phyloP scores from a whole-genome alignment of 192 early-diverging fungal species.

The Coemansia sp. region DNA sequence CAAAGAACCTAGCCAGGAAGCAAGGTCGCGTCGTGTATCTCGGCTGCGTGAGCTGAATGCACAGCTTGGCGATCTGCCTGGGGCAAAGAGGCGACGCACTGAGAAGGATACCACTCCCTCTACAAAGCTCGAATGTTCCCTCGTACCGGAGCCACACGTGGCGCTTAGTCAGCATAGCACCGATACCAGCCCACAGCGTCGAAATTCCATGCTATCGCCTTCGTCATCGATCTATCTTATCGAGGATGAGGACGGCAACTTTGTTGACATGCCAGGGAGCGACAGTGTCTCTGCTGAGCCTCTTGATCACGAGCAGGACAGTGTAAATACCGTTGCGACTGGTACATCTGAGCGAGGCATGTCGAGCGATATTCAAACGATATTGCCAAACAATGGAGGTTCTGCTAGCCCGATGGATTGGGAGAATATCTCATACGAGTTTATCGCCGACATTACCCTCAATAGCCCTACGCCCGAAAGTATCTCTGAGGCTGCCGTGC shows the following conservation, averaged over 20 bases:
- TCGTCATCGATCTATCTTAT: background rate
- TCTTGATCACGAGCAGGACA: constrained; percentile 1
- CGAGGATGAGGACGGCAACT: constrained; percentile 4
- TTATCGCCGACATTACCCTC: background rate
- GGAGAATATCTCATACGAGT: background rate
- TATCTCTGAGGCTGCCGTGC: background rate
- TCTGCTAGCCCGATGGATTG: background rate
- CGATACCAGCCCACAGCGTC: background rate
- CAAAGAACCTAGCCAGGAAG: background rate
- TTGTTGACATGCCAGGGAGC: background rate
- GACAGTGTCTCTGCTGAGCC: background rate
- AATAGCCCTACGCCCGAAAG: background rate
- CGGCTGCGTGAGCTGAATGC: no score
- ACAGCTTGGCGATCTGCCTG: background rate
- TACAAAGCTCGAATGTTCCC: background rate
- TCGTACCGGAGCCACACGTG: background rate
- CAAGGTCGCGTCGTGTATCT: background rate
- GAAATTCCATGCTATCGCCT: background rate
- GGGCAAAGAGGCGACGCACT: background rate
- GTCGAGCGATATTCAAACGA: background rate
- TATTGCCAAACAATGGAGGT: background rate
- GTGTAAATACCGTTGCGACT: background rate
- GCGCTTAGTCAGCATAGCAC: background rate
- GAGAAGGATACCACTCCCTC: background rate
- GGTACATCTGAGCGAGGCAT: background rate